Percentiles rank a stretch among this genome's conserved stretches.
phyloP scores from a whole-genome alignment of 2,329 filamentous ascomycete species.

The Fusarium globosum region DNA sequence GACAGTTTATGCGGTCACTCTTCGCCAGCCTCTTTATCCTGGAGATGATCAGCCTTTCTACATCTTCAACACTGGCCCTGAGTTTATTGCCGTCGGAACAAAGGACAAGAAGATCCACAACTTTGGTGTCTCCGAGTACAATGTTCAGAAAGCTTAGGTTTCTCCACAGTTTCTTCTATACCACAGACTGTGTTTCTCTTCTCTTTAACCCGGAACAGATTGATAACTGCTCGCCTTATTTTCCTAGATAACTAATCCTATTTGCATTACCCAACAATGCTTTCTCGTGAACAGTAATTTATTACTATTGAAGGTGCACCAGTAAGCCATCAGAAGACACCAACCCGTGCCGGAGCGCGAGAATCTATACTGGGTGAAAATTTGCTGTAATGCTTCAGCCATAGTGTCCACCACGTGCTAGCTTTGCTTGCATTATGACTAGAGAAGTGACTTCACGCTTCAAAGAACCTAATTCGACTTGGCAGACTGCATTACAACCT shows the following conservation, averaged over 20 bases:
- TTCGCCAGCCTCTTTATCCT: constrained; percentile 21
- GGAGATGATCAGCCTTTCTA: constrained; percentile 22
- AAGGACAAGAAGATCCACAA: constrained; percentile 20
- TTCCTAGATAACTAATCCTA: not conserved
- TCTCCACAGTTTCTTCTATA: fast-evolving
- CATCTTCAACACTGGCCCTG: constrained; percentile 18
- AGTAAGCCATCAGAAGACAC: not conserved
- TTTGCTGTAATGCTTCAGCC: not conserved
- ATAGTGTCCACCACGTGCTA: not conserved
- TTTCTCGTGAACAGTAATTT: not conserved
- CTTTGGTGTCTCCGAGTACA: constrained; percentile 13
- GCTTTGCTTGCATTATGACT: not conserved
- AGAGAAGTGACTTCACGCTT: too few relatives aligned
- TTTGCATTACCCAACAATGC: not conserved
- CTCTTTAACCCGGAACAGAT: not conserved
- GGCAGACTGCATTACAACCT: not conserved
- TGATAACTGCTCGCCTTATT: not conserved
- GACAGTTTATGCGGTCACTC: constrained; percentile 1
- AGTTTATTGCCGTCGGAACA: constrained; percentile 23
- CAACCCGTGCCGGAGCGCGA: fast-evolving
- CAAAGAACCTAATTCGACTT: not conserved
- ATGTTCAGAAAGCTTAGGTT: constrained; percentile 1
- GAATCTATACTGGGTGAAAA: not conserved
- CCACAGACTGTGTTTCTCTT: not conserved
- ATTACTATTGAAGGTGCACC: too few relatives aligned